Evolutionary conservation across 148 eudicot genomes (phyloP).

Genomic region (Nyssa sinensis): DNA sequence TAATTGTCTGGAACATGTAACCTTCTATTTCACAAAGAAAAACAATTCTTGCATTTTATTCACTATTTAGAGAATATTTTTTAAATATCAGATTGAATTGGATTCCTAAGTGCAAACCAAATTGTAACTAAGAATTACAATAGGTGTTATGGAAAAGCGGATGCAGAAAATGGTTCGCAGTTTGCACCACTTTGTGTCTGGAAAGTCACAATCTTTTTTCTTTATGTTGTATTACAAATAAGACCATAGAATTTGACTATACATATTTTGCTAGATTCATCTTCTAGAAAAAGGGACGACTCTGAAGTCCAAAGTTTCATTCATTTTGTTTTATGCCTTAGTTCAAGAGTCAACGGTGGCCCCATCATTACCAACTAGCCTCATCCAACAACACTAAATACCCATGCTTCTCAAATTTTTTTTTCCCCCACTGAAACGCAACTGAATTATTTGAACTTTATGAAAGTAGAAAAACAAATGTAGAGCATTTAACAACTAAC

Average conservation of each 20-base stretch:
- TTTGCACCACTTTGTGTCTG: background rate
- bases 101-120: background rate
- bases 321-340: background rate
- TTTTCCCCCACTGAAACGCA: background rate
- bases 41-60: background rate
- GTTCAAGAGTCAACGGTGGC: background rate
- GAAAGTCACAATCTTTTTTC: background rate
- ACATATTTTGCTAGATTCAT: background rate
- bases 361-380: background rate
- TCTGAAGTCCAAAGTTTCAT: background rate
- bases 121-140: background rate
- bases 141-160: background rate
- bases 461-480: background rate
- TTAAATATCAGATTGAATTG: background rate
- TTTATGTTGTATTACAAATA: background rate
- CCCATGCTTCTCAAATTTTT: background rate
- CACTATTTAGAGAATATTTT: background rate
- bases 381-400: background rate
- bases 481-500: slow-evolving; percentile 31
- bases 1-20: background rate
- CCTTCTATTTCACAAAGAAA: background rate
- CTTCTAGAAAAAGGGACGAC: background rate
- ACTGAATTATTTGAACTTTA: background rate
- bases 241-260: background rate
- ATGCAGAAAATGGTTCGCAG: background rate